Evolutionary conservation across 305 asterid species (phyloP).

Genomic region (Solanum chacoense): DNA sequence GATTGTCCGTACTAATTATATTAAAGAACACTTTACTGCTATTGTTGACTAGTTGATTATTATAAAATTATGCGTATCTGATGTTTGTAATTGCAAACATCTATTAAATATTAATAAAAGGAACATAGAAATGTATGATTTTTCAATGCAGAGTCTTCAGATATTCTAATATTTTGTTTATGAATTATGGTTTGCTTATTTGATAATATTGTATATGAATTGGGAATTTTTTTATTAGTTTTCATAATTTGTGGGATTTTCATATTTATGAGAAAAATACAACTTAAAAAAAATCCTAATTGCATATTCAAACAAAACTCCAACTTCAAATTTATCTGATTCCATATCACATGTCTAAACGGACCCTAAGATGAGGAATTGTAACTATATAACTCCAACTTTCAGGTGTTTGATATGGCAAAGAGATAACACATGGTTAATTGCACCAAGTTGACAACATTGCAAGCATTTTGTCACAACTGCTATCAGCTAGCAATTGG

Average conservation of each 20-base stretch:
- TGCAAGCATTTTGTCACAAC: background rate
- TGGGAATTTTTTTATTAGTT: background rate
- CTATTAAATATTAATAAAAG: too few relatives aligned
- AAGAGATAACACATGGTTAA: background rate
- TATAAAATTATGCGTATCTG: background rate
- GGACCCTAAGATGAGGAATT: background rate
- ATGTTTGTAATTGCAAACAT: too few relatives aligned
- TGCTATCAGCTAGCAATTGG: background rate
- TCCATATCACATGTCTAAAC: background rate
- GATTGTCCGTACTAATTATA: too few relatives aligned
- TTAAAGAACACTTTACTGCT: background rate
- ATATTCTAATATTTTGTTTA: background rate
- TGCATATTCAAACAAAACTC: background rate
- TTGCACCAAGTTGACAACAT: background rate
- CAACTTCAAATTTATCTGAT: background rate
- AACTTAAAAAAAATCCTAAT: background rate
- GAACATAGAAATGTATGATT: too few relatives aligned
- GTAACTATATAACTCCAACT: background rate
- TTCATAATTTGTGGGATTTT: background rate
- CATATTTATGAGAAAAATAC: background rate
- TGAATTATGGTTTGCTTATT: background rate
- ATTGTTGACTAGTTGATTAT: background rate
- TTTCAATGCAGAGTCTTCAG: background rate
- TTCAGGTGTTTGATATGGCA: background rate
- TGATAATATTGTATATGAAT: background rate